These are phyloP conservation scores for Jatropha curcas DNA, from an alignment of 345 rosid genomes.

Conservation along the genomic window DNA sequence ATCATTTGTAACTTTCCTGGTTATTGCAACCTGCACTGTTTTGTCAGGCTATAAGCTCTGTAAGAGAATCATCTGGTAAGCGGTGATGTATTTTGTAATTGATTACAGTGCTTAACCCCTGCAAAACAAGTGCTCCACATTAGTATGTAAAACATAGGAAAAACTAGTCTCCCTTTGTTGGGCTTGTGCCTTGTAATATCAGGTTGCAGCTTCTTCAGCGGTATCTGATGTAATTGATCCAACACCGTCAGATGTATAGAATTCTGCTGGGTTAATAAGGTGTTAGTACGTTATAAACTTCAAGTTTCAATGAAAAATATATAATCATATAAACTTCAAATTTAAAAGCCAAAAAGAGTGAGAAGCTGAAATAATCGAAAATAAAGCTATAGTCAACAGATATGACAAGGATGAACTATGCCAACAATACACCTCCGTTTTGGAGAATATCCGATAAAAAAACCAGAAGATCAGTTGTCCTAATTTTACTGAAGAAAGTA, in stretches of 20 bases:
- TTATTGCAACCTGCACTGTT: conserved; percentile 41
- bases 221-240: too few species aligned
- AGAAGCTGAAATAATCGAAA: neutral
- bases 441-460: neutral
- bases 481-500: neutral
- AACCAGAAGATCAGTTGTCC: neutral
- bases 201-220: neutral
- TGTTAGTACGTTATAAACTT: neutral
- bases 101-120: neutral
- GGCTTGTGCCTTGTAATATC: neutral
- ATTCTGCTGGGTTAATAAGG: neutral
- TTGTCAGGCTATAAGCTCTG: conserved; percentile 83
- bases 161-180: neutral
- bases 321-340: neutral
- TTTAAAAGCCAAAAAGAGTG: neutral
- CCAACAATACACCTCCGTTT: neutral
- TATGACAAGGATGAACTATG: neutral
- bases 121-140: neutral
- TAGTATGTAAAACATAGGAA: neutral
- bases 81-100: conserved; percentile 31
- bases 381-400: neutral
- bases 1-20: conserved; percentile 54
- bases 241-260: too few species aligned
- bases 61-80: conserved; percentile 77
- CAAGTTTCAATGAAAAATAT: neutral